Evolutionary conservation across 371 early-diverging fungal genomes (phyloP).

Genomic region (Thermomucor indicae-seudaticae): DNA sequence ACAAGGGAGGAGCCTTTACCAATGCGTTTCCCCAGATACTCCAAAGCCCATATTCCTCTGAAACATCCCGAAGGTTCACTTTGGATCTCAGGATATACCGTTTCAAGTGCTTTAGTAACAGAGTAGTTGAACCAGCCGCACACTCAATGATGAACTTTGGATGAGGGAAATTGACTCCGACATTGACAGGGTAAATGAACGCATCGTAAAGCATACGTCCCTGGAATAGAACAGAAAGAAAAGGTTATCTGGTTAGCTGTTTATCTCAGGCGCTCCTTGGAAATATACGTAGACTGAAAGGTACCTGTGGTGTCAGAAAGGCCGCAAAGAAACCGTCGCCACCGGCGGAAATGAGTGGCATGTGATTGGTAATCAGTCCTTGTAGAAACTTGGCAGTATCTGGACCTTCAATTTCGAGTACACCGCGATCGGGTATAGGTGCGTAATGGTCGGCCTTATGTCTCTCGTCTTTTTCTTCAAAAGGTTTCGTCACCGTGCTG

Average conservation of each 20-base stretch:
- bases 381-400: slow-evolving; percentile 84
- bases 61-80: slow-evolving; percentile 63
- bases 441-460: slow-evolving; percentile 29
- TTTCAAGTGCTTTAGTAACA: slow-evolving; percentile 63
- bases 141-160: slow-evolving; percentile 76
- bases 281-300: neutral
- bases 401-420: slow-evolving; percentile 65
- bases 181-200: slow-evolving; percentile 80
- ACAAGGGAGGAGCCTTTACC: slow-evolving; percentile 7
- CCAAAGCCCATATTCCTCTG: slow-evolving; percentile 58
- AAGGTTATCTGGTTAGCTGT: neutral
- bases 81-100: slow-evolving; percentile 79
- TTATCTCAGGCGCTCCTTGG: neutral
- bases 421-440: slow-evolving; percentile 57
- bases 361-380: slow-evolving; percentile 88
- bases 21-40: slow-evolving; percentile 54
- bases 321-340: slow-evolving; percentile 68
- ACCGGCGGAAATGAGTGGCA: slow-evolving; percentile 64
- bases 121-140: slow-evolving; percentile 44
- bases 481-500: no score
- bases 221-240: slow-evolving; percentile 19
- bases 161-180: slow-evolving; percentile 59
- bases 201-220: slow-evolving; percentile 89
- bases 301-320: slow-evolving; percentile 79
- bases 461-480: slow-evolving; percentile 10